Evolutionary conservation across 148 eudicot genomes (phyloP), one percentile per base, ranked within the genome.

Genomic region (Rhododendron molle): DNA sequence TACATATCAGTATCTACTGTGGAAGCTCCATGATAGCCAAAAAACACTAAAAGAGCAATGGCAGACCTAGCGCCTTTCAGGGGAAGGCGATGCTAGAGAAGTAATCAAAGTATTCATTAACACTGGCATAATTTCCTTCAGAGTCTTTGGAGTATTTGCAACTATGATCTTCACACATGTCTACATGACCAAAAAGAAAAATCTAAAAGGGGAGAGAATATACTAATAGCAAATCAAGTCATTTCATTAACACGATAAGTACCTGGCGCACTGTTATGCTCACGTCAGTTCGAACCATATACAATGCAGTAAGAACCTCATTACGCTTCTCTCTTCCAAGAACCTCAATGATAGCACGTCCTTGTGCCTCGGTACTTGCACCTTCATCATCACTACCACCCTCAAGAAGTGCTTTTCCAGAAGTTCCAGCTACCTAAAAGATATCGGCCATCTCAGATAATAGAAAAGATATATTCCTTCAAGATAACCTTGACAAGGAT

Each of bases 351-450:
- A 97, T 97, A 87, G 99, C 99, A 82, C 99, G 97, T 1, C 99
- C 99, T 16, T 97, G 99, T 72, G 99, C 99, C 89, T 97, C 99
- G 71, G 99, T 97, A 89, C 99, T 97, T 86, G 99, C 93, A 73
- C 99, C 99, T 89, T 97, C 99, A 92, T 97, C 99, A 86, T 97
- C 99, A 90, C 99, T 97, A 86, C 99, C 99, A 88, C 99, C 99
- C 91, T 97, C 99, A 62, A 97, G 97, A 88, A 94, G 96, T 28
- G 99, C 96, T 91, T 97, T 97, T 30, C 99, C 99, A 84, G 99
- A 97, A 82, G 99, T 97, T 82, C 99, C 99, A 90, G 98, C 99
- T 78, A 97, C 98, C 99, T 97, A 72, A 72, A 89, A 47, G 80
- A 82, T 30, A 78, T 21, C 18, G 38, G 69, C 11, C 32, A 60